Evolutionary conservation across 305 asterid species (phyloP).

Genomic region (Plantago rigida): DNA sequence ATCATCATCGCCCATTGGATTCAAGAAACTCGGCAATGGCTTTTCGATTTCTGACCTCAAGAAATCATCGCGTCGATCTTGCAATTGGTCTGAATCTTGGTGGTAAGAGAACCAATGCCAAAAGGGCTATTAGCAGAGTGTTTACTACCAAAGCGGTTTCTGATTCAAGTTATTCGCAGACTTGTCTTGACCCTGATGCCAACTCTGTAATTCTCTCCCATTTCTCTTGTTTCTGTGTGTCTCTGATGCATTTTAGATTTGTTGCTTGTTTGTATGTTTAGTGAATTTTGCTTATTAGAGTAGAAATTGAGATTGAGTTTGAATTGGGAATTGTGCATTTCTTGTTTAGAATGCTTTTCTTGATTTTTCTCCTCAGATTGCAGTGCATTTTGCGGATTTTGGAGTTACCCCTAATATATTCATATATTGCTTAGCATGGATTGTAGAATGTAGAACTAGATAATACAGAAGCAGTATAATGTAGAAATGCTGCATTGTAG

Average conservation of each 20-base stretch:
- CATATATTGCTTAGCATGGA: too few relatives aligned
- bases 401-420: background rate
- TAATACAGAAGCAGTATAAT: too few relatives aligned
- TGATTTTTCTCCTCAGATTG: background rate
- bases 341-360: too few relatives aligned
- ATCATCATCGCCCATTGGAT: constrained; percentile 37
- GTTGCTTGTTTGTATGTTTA: background rate
- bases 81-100: constrained; percentile 15
- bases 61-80: constrained; percentile 31
- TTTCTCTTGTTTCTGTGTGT: background rate
- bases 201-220: constrained; percentile 32
- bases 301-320: background rate
- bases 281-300: constrained; percentile 8
- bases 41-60: constrained; percentile 23
- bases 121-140: constrained; percentile 26
- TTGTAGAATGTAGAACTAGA: too few relatives aligned
- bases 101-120: constrained; percentile 3
- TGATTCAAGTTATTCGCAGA: constrained; percentile 47
- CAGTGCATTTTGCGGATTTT: constrained; percentile 9
- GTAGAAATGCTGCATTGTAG: too few relatives aligned
- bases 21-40: constrained; percentile 27
- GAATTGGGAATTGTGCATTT: background rate
- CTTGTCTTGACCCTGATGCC: constrained; percentile 68
- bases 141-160: constrained; percentile 62
- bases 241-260: background rate